Evolutionary conservation across 1,284 basidiomycete species (phyloP).

Genomic region (Hemileia vastatrix): DNA sequence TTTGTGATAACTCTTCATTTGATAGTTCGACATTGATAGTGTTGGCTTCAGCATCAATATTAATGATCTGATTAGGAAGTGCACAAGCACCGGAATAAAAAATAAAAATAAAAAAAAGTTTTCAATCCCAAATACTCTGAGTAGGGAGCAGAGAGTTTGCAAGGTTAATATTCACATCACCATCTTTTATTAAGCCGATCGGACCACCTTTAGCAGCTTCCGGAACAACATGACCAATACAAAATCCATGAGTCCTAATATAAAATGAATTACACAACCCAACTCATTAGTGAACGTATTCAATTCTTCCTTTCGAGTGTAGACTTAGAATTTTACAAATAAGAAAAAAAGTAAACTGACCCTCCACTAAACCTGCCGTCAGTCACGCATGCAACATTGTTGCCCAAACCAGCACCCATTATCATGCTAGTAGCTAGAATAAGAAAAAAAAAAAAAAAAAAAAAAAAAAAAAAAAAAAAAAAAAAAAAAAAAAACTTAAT

Average conservation of each 20-base stretch:
- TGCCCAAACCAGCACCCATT: constrained; percentile 83
- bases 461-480: neutral
- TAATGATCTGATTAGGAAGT: constrained; percentile 5
- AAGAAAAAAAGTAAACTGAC: constrained; percentile 47
- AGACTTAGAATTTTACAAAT: neutral
- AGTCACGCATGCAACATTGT: constrained; percentile 83
- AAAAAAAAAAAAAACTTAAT: constrained; percentile 4
- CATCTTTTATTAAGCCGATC: constrained; percentile 77
- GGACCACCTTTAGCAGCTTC: constrained; percentile 83
- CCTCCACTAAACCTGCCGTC: constrained; percentile 95
- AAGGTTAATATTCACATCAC: constrained; percentile 53
- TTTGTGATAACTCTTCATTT: constrained; percentile 11
- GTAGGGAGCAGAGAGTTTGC: neutral
- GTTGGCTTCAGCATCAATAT: constrained; percentile 23
- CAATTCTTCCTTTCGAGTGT: too few relatives aligned
- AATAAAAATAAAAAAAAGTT: neutral
- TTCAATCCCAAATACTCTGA: neutral
- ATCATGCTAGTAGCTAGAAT: constrained; percentile 48
- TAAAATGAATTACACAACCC: too few relatives aligned
- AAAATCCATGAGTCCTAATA: constrained; percentile 53
- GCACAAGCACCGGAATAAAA: neutral
- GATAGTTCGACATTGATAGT: constrained; percentile 13
- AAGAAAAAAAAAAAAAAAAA: neutral
- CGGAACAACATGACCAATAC: constrained; percentile 85
- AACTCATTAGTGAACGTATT: too few relatives aligned